Evolutionary conservation across 768 basidiomycete species (phyloP).

Genomic region (Boletus vinaceobasis): DNA sequence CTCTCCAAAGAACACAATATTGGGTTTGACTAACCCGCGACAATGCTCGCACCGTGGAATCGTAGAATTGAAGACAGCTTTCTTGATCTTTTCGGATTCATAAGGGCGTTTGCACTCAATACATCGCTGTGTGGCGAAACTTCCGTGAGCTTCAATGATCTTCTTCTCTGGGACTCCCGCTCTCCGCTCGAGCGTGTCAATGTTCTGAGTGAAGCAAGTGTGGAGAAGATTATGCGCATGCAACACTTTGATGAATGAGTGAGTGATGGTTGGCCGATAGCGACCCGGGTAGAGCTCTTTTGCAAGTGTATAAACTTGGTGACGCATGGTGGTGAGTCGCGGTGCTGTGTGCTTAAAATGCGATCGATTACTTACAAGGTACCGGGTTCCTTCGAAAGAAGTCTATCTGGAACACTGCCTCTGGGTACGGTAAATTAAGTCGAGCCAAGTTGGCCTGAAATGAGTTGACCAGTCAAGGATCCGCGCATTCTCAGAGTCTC

Average conservation of each 20-base stretch:
- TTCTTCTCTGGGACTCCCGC: constrained; percentile 71
- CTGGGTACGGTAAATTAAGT: constrained; percentile 83
- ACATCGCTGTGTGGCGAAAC: constrained; percentile 85
- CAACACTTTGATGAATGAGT: constrained; percentile 86
- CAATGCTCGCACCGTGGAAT: constrained; percentile 64
- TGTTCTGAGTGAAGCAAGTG: constrained; percentile 87
- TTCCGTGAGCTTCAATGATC: constrained; percentile 95
- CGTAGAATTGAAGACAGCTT: constrained; percentile 53
- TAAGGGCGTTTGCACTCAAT: constrained; percentile 64
- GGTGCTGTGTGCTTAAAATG: background rate
- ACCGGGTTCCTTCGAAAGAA: constrained; percentile 80
- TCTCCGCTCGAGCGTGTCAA: constrained; percentile 85
- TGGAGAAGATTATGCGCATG: constrained; percentile 64
- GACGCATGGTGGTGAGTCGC: background rate
- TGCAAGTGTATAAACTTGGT: constrained; percentile 82
- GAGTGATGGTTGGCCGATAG: constrained; percentile 83
- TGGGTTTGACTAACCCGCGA: constrained; percentile 81
- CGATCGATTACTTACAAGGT: constrained; percentile 54
- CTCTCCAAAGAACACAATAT: constrained; percentile 94
- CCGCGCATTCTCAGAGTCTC: background rate
- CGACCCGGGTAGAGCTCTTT: constrained; percentile 90
- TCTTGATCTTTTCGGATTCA: constrained; percentile 65
- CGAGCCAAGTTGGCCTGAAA: constrained; percentile 70
- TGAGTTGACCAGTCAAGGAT: background rate
- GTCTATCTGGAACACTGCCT: constrained; percentile 91